Conservation (phyloP, 148 eudicot species). For the Rhododendron williamsianum region DNA sequence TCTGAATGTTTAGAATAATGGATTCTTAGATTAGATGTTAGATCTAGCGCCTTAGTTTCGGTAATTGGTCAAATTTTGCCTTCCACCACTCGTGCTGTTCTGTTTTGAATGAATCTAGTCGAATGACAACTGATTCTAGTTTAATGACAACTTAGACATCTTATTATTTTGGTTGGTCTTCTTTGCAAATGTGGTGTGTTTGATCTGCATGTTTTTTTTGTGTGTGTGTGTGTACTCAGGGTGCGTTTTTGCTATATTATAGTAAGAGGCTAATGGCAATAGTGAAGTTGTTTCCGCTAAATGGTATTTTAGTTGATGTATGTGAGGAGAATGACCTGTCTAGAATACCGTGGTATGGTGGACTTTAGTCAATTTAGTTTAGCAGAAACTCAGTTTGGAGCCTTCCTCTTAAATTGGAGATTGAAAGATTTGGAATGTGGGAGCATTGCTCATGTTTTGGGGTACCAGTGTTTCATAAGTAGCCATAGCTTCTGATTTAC, state of each 20-base stretch:
- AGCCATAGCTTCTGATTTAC: neutral
- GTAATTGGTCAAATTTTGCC: neutral
- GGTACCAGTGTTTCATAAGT: neutral
- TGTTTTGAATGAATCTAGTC: neutral
- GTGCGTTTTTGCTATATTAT: neutral
- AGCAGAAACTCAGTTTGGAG: neutral
- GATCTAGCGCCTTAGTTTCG: conserved; percentile 43
- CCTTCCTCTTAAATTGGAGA: neutral
- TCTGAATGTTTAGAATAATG: neutral
- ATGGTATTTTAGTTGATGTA: neutral
- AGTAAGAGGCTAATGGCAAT: neutral
- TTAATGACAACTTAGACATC: too few relatives aligned
- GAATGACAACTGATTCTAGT: neutral
- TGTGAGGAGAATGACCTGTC: neutral
- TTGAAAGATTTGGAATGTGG: neutral
- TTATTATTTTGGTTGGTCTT: neutral
- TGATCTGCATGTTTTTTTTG: neutral
- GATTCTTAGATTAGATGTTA: neutral
- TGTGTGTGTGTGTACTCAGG: neutral
- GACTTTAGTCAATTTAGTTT: neutral
- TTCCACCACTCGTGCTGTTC: neutral
- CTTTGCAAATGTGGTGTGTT: neutral
- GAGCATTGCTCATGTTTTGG: neutral
- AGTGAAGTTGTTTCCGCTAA: neutral
- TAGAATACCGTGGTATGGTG: neutral